A percentile compares a stretch with the other conserved stretches of the same genome.
Evolutionary conservation across 208 protist species (phyloP).

Genomic region (Trypanosoma rangeli): DNA sequence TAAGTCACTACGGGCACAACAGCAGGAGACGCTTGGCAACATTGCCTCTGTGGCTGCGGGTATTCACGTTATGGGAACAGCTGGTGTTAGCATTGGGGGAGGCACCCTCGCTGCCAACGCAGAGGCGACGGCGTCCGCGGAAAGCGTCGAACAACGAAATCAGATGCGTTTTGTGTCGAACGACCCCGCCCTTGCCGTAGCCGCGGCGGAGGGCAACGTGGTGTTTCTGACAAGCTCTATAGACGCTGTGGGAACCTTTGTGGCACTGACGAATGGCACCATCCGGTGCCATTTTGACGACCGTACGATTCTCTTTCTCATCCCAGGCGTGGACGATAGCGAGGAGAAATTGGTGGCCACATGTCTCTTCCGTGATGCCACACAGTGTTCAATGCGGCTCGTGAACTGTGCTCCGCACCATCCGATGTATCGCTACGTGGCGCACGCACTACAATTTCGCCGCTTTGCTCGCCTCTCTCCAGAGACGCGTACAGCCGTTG

Average conservation of each 20-base stretch:
- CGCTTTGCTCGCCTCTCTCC: constrained; percentile 34
- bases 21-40: constrained; percentile 2
- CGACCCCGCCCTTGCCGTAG: constrained; percentile 15
- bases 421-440: constrained; percentile 60
- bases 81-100: not conserved
- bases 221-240: constrained; percentile 63
- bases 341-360: constrained; percentile 59
- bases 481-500: constrained; percentile 9
- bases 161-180: constrained; percentile 20
- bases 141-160: constrained; percentile 26
- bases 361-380: constrained; percentile 69
- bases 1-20: constrained; percentile 22
- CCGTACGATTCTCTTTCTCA: constrained; percentile 70
- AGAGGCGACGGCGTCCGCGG: constrained; percentile 12
- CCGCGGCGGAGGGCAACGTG: constrained; percentile 31
- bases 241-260: constrained; percentile 79
- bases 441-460: constrained; percentile 72
- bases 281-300: constrained; percentile 80
- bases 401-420: constrained; percentile 53
- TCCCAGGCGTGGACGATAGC: constrained; percentile 59
- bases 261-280: constrained; percentile 78
- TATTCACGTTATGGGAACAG: not conserved
- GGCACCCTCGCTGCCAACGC: not conserved
- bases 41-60: not conserved
- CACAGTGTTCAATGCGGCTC: constrained; percentile 53